These are phyloP conservation scores for Hanseniaspora sp. DNA, from an alignment of 1,139 yeast genomes.

Conservation along the genomic window DNA sequence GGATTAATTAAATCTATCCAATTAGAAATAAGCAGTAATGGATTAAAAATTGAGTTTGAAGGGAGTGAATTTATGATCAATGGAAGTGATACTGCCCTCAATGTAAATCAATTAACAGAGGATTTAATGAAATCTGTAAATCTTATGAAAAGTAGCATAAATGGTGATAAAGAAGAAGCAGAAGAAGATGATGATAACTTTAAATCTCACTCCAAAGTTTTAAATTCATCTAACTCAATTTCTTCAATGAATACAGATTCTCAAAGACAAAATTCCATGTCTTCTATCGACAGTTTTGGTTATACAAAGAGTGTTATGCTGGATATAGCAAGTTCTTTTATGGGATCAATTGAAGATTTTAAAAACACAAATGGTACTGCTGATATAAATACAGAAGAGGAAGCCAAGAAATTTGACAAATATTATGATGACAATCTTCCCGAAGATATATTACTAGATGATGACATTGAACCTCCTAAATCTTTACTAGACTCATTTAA, in stretches of 20 bases:
- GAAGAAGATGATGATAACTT: not conserved
- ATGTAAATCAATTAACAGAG: conserved; percentile 9
- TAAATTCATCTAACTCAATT: not conserved
- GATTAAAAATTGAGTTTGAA: conserved; percentile 2
- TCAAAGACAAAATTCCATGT: conserved; percentile 17
- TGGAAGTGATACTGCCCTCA: not conserved
- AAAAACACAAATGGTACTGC: conserved; percentile 19
- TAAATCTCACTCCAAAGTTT: not conserved
- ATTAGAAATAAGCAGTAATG: conserved; percentile 7
- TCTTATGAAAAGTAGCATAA: not conserved
- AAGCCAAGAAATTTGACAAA: conserved; percentile 15
- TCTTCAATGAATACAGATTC: not conserved
- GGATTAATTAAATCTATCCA: conserved; percentile 4
- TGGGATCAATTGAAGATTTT: conserved; percentile 30
- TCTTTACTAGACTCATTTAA: conserved; percentile 24
- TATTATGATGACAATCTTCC: conserved; percentile 19
- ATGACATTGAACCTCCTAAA: not conserved
- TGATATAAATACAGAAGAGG: not conserved
- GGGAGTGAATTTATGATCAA: not conserved
- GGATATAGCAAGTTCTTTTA: conserved; percentile 51
- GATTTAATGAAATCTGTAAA: conserved; percentile 11
- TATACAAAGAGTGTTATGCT: conserved; percentile 52
- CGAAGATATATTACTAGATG: not conserved
- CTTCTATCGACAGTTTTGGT: conserved; percentile 32
- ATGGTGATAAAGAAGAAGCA: not conserved